A percentile compares a stretch with the other conserved stretches of the same genome.
phyloP scores from a whole-genome alignment of 208 protist genomes.

The Perkinsela sp. region DNA sequence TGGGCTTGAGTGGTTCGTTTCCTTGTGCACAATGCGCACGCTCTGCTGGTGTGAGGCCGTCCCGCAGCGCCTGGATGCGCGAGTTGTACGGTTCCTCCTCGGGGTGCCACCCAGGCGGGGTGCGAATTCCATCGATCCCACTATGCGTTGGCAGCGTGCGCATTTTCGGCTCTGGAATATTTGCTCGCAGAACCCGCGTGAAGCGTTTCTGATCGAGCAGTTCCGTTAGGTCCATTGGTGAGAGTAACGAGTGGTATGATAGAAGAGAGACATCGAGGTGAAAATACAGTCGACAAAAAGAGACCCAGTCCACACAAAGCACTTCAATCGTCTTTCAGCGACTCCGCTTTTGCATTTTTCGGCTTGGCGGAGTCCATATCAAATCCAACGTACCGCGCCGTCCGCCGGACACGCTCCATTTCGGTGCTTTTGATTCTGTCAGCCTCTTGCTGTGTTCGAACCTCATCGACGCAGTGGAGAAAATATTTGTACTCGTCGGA shows the following conservation, averaged over 20 bases:
- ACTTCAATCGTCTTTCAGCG: no score
- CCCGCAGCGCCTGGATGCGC: neutral
- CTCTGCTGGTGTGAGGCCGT: neutral
- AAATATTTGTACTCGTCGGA: neutral
- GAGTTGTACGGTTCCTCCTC: neutral
- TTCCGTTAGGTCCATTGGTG: neutral
- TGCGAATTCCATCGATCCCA: neutral
- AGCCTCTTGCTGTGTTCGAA: neutral
- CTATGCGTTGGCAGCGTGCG: neutral
- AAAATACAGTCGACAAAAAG: no score
- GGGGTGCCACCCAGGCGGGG: neutral
- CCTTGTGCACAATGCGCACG: neutral
- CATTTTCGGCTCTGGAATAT: neutral
- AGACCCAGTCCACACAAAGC: no score
- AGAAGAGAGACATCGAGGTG: no score
- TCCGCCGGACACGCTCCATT: neutral
- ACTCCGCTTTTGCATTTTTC: neutral
- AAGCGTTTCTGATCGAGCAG: neutral
- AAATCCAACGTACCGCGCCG: neutral
- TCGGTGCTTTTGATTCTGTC: neutral
- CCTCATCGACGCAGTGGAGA: neutral
- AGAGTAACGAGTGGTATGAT: no score
- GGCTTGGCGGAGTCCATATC: neutral
- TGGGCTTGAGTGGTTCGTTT: neutral
- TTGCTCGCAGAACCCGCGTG: neutral